phyloP scores from a whole-genome alignment of 441 rosid species.

The Pelargonium citronellum region DNA sequence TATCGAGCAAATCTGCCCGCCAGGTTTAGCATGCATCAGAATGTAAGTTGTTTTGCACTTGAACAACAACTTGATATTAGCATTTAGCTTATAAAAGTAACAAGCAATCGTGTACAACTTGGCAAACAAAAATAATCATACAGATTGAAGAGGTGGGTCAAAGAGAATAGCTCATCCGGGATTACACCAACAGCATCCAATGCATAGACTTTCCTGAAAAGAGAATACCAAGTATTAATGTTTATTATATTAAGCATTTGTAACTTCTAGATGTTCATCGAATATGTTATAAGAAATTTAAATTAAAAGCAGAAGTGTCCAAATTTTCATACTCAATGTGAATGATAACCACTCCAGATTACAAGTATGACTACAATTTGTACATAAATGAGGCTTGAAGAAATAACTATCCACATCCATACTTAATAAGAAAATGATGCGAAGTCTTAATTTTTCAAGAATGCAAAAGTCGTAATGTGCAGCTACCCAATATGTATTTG shows the following conservation, averaged over 20 bases:
- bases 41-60: no score
- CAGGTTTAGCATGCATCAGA: background rate
- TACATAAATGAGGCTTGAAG: no score
- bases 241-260: background rate
- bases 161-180: conserved; percentile 58
- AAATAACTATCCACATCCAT: no score
- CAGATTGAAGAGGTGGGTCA: conserved; percentile 50
- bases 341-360: no score
- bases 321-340: no score
- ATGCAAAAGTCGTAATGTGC: background rate
- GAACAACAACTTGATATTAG: no score
- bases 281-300: no score
- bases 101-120: background rate
- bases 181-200: conserved; percentile 38
- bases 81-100: background rate
- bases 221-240: background rate
- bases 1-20: background rate
- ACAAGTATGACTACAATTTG: no score
- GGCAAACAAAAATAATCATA: conserved; percentile 22
- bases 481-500: background rate
- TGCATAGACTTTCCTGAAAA: conserved; percentile 45
- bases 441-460: no score
- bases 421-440: no score
- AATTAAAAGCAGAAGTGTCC: no score
- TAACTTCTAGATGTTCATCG: background rate